Conservation (phyloP, 2,329 filamentous ascomycete genomes). For the Nothopassalora personata region DNA sequence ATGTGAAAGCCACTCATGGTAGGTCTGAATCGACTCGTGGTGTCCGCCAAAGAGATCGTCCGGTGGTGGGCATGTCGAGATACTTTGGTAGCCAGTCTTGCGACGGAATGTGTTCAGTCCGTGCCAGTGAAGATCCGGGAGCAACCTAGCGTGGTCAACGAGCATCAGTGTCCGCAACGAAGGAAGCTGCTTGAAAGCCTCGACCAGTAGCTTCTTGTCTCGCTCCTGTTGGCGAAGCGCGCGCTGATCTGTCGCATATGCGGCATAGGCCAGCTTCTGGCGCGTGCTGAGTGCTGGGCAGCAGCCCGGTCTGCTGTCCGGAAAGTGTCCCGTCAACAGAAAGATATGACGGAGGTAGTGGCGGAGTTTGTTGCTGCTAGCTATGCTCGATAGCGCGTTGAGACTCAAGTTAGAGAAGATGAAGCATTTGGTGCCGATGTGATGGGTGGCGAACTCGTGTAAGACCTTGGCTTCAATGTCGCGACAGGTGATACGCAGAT, state of each 20-base stretch:
- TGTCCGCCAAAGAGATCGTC: not conserved
- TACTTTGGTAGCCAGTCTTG: constrained; percentile 11
- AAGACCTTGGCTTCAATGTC: constrained; percentile 23
- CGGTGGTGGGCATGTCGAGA: not conserved
- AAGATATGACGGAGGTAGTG: constrained; percentile 22
- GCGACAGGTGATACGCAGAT: constrained; percentile 25
- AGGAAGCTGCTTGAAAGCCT: constrained; percentile 23
- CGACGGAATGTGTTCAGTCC: constrained; percentile 20
- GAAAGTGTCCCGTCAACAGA: constrained; percentile 21
- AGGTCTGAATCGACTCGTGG: not conserved
- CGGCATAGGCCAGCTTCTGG: constrained; percentile 24
- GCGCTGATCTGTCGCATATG: constrained; percentile 25
- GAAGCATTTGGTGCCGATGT: constrained; percentile 20
- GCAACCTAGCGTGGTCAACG: constrained; percentile 10
- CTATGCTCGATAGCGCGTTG: constrained; percentile 23
- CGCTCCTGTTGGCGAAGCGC: constrained; percentile 14
- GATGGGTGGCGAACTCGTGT: constrained; percentile 28
- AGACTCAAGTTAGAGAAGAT: constrained; percentile 25
- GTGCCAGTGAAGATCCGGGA: constrained; percentile 14
- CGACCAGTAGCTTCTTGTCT: constrained; percentile 19
- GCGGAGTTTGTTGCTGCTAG: constrained; percentile 20
- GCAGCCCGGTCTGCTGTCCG: constrained; percentile 17
- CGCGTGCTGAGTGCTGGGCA: constrained; percentile 19
- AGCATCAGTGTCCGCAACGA: constrained; percentile 10
- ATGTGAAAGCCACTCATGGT: constrained; percentile 16